Evolutionary conservation across 2,329 filamentous ascomycete genomes (phyloP), one percentile per base, ranked within the genome.

Genomic region (Sporothrix pseudoabietina): DNA sequence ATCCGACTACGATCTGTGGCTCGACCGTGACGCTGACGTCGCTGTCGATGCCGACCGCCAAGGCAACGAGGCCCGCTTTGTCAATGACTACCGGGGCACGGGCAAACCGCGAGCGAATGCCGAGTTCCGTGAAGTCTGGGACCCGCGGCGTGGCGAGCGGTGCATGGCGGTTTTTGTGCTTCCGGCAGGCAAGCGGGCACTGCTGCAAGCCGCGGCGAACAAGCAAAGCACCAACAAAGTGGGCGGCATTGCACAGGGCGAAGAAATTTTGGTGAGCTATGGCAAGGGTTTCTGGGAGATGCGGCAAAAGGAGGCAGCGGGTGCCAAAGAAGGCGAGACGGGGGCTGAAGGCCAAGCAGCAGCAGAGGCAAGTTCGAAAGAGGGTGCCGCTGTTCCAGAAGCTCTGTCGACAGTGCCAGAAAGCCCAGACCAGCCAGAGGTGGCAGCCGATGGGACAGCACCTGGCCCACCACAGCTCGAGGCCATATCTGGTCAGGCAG

Each of bases 41-140:
- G 89, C 89, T 3, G 86, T 91, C 4, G 90, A 92, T 77, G 90
- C 89, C 3, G 85, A 83, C 19, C 79, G 78, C 52, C 80, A 80
- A 71, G 89, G 89, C 12, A 91, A 91, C 77, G 90, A 92, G 81
- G 89, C 87, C 1, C 82, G 90, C 10, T 91, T 90, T 76, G 85
- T 91, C 63, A 92, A 92, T 78, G 90, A 92, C 80, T 92, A 89
- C 77, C 83, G 90, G 7, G 89, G 89, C 3, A 84, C 91, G 1
- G 82, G 78, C 0, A 70, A 75, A 16, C 68, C 81, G 68, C 80
- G 84, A 73, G 82, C 87, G 0, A 89, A 89, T 74, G 87, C 87
- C 7, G 88, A 89, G 81, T 91, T 90, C 76, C 83, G 82, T 57
- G 85, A 87, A 75, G 85, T 85, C 1, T 90, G 88, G 87, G 87